Evolutionary conservation across 2,329 filamentous ascomycete genomes (phyloP), one percentile per base, ranked within the genome.

Genomic region (Decorospora gaudefroyi): DNA sequence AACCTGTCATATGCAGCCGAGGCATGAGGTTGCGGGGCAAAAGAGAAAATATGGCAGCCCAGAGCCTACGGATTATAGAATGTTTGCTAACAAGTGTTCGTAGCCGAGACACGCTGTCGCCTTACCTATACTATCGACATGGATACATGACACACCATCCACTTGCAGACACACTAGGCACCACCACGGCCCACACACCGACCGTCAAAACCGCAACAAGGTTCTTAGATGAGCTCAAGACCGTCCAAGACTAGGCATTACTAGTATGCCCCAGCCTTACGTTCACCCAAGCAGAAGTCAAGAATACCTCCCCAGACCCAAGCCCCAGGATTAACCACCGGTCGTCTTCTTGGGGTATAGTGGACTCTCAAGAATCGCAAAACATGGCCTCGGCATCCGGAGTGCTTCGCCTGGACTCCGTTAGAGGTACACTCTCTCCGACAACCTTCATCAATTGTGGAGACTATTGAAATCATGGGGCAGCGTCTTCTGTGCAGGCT

Each of bases 371-470:
- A 42, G 18, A 37, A 21, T 7, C 31, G 26, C 23, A 19, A 9
- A 10, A 32, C 9, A 23, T 23, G 31, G 32, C n/a, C 47, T 43
- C 43, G 42, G 45, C 33, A 18, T 19, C 39, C 52, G 54, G 54
- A 54, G 34, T 28, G n/a, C 33, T 42, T 26, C 15, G 30, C 44
- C 46, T 56, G 28, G 33, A 23, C 43, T 53, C 54, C 54, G 54
- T 33, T 32, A 35, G 11, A 38, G 15, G 26, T 21, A 39, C 25
- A 28, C 21, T 21, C 19, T 8, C n/a, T 13, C 31, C 23, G 42
- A 47, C 38, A 34, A 23, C 39, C 17, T 42, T 46, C 42, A 52
- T 57, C 51, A 52, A 55, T 29, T 52, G 48, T 46, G 53, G 53
- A 46, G 51, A 44, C 32, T 19, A 15, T 23, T 16, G 27, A 18